These are phyloP conservation scores for Brassica nigra DNA, from an alignment of 345 rosid genomes.

Conservation along the genomic window DNA sequence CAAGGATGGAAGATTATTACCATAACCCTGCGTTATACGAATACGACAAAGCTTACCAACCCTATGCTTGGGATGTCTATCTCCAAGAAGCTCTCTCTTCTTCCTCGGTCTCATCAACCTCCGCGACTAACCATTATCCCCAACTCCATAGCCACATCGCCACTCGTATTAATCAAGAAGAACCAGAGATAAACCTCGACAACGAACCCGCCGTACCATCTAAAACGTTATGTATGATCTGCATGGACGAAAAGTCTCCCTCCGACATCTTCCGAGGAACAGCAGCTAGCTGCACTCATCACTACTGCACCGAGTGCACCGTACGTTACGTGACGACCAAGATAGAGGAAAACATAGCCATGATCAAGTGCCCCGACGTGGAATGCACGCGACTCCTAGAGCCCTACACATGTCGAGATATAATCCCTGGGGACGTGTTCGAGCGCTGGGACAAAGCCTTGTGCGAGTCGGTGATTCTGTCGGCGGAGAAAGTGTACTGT, in stretches of 20 bases:
- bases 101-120: not conserved
- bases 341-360: not conserved
- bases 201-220: not conserved
- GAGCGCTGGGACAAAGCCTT: constrained; percentile 5
- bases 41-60: not conserved
- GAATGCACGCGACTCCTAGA: not conserved
- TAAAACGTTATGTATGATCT: not conserved
- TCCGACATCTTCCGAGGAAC: not conserved
- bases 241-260: not conserved
- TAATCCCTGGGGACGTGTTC: not conserved
- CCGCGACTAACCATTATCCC: not conserved
- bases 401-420: not conserved
- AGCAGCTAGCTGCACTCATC: not conserved
- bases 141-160: not conserved
- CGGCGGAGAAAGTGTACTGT: not conserved
- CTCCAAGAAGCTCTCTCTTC: not conserved
- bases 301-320: not conserved
- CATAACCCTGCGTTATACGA: not conserved
- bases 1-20: not conserved
- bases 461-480: not conserved
- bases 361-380: not conserved
- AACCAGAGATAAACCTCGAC: not conserved
- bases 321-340: not conserved
- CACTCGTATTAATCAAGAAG: not conserved
- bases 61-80: not conserved